These are phyloP conservation scores for Chamaecrista fasciculata DNA, from an alignment of 306 rosid species.

Conservation along the genomic window DNA sequence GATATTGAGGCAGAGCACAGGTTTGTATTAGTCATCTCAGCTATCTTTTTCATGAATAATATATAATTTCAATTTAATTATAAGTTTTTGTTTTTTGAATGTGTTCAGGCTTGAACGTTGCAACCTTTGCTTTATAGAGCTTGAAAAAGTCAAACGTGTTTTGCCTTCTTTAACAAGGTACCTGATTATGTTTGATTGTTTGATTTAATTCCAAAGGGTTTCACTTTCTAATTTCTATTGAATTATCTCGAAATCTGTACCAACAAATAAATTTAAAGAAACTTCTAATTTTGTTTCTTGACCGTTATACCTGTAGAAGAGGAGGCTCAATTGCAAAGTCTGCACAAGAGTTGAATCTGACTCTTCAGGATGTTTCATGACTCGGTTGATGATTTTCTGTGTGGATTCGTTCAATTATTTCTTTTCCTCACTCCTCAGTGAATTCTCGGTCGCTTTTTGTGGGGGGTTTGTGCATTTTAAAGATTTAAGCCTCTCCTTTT, in stretches of 20 bases:
- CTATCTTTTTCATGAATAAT: neutral
- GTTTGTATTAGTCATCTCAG: constrained; percentile 37
- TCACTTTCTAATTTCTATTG: too few relatives aligned
- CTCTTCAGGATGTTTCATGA: constrained; percentile 80
- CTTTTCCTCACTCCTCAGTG: constrained; percentile 22
- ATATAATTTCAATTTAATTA: constrained; percentile 9
- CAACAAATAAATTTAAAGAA: too few relatives aligned
- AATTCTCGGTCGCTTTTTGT: constrained; percentile 32
- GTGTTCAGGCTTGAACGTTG: constrained; percentile 88
- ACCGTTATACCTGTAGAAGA: constrained; percentile 53
- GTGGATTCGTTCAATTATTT: constrained; percentile 31
- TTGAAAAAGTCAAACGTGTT: constrained; percentile 73
- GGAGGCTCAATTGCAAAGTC: constrained; percentile 90
- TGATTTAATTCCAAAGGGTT: too few relatives aligned
- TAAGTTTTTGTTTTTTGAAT: constrained; percentile 11
- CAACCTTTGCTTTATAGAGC: constrained; percentile 87
- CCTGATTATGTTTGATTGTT: too few relatives aligned
- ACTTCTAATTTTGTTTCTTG: constrained; percentile 32
- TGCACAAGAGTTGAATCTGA: constrained; percentile 87
- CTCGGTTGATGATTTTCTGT: constrained; percentile 8
- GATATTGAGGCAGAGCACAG: constrained; percentile 97
- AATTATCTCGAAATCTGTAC: too few relatives aligned
- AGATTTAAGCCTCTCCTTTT: constrained; percentile 44
- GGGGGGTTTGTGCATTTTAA: constrained; percentile 59
- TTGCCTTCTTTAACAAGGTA: constrained; percentile 75